These are phyloP conservation scores for Begonia loranthoides DNA, from an alignment of 306 rosid genomes.

Conservation along the genomic window DNA sequence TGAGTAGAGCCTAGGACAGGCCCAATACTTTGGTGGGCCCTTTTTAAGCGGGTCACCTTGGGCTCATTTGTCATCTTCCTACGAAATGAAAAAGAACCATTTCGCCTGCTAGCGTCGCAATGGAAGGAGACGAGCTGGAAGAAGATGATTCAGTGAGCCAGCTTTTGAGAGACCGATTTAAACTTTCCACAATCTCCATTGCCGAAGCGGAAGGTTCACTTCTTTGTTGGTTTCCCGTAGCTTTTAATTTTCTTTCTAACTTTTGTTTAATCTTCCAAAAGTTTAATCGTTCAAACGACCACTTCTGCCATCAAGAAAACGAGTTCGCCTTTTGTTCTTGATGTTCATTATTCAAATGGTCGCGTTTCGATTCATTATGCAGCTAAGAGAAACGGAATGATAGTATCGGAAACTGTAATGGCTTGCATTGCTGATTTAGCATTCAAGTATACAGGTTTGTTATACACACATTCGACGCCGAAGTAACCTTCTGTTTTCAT, in stretches of 20 bases:
- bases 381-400: constrained; percentile 45
- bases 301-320: too few species aligned
- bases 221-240: neutral
- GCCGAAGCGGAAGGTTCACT: constrained; percentile 56
- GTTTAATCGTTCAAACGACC: neutral
- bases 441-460: constrained; percentile 59
- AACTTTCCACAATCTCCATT: constrained; percentile 56
- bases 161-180: constrained; percentile 56
- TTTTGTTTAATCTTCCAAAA: neutral
- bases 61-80: too few species aligned
- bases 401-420: constrained; percentile 54
- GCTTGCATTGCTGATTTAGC: constrained; percentile 73
- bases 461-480: too few species aligned
- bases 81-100: too few species aligned
- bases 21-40: too few species aligned
- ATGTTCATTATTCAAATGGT: too few species aligned
- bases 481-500: neutral
- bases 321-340: too few species aligned
- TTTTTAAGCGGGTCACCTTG: too few species aligned
- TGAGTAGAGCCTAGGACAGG: too few species aligned
- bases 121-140: constrained; percentile 18
- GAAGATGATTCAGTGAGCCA: constrained; percentile 34
- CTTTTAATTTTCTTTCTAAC: neutral
- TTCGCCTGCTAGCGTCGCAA: neutral
- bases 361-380: constrained; percentile 7